phyloP scores from a whole-genome alignment of 495 filamentous ascomycete genomes.

The Physcia stellaris region DNA sequence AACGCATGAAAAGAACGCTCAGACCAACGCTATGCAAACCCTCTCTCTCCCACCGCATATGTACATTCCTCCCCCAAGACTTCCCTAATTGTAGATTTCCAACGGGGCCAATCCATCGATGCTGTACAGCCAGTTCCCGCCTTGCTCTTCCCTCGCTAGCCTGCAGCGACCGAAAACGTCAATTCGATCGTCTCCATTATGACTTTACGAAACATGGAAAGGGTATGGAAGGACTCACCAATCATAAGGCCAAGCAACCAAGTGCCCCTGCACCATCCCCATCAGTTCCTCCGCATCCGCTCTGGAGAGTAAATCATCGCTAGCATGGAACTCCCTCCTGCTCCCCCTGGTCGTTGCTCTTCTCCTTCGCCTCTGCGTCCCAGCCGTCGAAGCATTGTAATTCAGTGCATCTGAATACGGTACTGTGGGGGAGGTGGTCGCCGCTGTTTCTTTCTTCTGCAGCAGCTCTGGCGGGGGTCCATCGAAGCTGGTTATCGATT shows the following conservation, averaged over 20 bases:
- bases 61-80: too few species aligned
- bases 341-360: slow-evolving; percentile 66
- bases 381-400: slow-evolving; percentile 22
- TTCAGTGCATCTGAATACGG: slow-evolving; percentile 38
- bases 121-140: slow-evolving; percentile 93
- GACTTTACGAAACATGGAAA: not conserved
- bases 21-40: too few species aligned
- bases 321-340: slow-evolving; percentile 52
- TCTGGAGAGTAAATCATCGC: slow-evolving; percentile 58
- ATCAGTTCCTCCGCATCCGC: slow-evolving; percentile 69
- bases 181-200: not conserved
- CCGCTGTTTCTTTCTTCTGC: slow-evolving; percentile 13
- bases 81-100: too few species aligned
- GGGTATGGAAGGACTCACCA: slow-evolving; percentile 39
- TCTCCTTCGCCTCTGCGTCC: slow-evolving; percentile 40
- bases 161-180: too few species aligned
- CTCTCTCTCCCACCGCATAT: too few species aligned
- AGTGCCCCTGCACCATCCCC: slow-evolving; percentile 68
- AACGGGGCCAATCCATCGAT: slow-evolving; percentile 90
- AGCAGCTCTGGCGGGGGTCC: slow-evolving; percentile 1
- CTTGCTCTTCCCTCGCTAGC: slow-evolving; percentile 76
- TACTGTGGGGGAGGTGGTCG: slow-evolving; percentile 24
- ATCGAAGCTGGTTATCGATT: slow-evolving; percentile 7
- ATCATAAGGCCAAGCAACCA: slow-evolving; percentile 89
- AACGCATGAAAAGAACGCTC: too few species aligned